Conservation (phyloP, 805 yeast species). For the Metschnikowia bowlesiae region DNA sequence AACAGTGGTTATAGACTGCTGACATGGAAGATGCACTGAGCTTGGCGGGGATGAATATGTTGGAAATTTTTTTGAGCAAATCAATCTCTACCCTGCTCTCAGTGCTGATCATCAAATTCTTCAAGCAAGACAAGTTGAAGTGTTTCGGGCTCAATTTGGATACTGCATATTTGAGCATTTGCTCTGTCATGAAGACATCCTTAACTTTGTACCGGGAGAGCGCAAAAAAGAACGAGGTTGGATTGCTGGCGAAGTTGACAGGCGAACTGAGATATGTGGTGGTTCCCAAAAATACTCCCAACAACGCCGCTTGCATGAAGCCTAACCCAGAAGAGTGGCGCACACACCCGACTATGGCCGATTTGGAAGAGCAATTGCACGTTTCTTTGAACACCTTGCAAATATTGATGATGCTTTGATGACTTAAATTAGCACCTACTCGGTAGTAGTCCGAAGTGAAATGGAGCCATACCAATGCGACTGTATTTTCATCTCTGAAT, state of each 20-base stretch:
- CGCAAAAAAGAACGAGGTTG: conserved; percentile 64
- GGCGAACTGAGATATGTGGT: conserved; percentile 80
- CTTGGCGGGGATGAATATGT: conserved; percentile 58
- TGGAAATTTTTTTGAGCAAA: conserved; percentile 53
- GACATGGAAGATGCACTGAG: conserved; percentile 67
- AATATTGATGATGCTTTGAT: conserved; percentile 62
- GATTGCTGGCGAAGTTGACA: conserved; percentile 68
- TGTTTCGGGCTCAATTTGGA: conserved; percentile 56
- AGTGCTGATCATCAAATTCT: conserved; percentile 80
- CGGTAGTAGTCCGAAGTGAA: conserved; percentile 71
- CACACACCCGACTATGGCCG: conserved; percentile 80
- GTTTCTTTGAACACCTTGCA: conserved; percentile 92
- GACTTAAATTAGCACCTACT: conserved; percentile 54
- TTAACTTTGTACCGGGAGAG: conserved; percentile 75
- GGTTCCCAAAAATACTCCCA: conserved; percentile 85
- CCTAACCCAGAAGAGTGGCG: conserved; percentile 84
- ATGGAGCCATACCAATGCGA: conserved; percentile 61
- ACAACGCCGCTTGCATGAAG: conserved; percentile 73
- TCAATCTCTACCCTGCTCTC: conserved; percentile 68
- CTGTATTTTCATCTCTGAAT: conserved; percentile 38
- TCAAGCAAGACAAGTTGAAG: conserved; percentile 56
- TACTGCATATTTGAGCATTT: conserved; percentile 74
- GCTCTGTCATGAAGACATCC: conserved; percentile 79
- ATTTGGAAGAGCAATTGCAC: conserved; percentile 68
- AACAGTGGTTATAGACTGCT: conserved; percentile 69